Conservation (phyloP, 805 yeast species). For the Lachancea meyersii region DNA sequence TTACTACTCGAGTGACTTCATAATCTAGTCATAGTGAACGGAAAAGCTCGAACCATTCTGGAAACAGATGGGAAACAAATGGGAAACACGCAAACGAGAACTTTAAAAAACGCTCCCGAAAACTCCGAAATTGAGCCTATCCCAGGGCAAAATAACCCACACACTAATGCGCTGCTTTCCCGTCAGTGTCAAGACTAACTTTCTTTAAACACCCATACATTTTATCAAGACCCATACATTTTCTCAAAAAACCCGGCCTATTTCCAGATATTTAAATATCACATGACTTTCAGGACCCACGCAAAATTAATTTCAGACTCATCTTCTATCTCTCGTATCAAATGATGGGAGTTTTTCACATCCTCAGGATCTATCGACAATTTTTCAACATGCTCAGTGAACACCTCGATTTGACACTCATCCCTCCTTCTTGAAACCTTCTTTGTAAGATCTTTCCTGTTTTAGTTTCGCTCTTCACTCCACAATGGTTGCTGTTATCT, state of each 20-base stretch:
- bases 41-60: too few relatives aligned
- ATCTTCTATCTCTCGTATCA: neutral
- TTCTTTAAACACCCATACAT: too few relatives aligned
- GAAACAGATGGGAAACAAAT: too few relatives aligned
- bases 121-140: neutral
- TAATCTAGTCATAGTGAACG: neutral
- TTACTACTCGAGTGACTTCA: neutral
- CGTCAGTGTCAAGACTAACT: too few relatives aligned
- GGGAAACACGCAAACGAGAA: neutral
- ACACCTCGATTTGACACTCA: neutral
- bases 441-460: neutral
- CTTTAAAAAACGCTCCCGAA: neutral
- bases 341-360: neutral
- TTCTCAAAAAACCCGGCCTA: too few relatives aligned
- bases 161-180: too few relatives aligned
- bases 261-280: too few relatives aligned
- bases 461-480: neutral
- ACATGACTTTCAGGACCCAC: too few relatives aligned
- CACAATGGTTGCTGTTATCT: conserved; percentile 51
- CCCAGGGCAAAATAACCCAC: too few relatives aligned
- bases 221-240: too few relatives aligned
- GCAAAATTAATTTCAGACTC: too few relatives aligned
- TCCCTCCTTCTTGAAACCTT: too few relatives aligned
- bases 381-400: neutral
- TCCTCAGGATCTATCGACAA: neutral